Evolutionary conservation across 169 alveolate species (phyloP).

Genomic region (Ichthyophthirius multifiliis): DNA sequence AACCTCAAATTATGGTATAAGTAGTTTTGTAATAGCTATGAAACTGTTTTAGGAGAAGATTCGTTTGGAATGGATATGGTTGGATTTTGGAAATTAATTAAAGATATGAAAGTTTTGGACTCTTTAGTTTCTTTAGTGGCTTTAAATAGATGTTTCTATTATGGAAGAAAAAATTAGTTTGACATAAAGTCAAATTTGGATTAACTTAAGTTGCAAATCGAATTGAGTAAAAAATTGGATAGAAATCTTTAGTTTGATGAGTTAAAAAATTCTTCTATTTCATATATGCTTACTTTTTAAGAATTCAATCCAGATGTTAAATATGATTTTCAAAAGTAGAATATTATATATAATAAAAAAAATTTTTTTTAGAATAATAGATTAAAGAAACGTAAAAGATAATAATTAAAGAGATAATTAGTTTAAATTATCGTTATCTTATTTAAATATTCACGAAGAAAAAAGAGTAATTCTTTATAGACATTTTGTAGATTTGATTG

Average conservation of each 20-base stretch:
- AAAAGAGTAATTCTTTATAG: conserved; percentile 39
- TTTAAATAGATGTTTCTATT: conserved; percentile 38
- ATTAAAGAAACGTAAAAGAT: conserved; percentile 6
- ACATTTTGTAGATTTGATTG: conserved; percentile 52
- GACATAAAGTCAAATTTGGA: conserved; percentile 6
- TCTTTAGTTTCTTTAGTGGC: conserved; percentile 26
- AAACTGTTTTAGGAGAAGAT: conserved; percentile 60
- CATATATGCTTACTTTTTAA: neutral
- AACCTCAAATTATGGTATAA: conserved; percentile 67
- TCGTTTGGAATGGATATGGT: conserved; percentile 58
- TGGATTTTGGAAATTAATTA: conserved; percentile 61
- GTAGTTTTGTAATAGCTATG: conserved; percentile 52
- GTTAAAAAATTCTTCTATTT: conserved; percentile 10
- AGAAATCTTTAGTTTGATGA: conserved; percentile 14
- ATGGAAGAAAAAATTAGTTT: conserved; percentile 41
- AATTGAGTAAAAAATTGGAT: conserved; percentile 11
- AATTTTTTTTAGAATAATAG: neutral
- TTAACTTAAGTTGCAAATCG: conserved; percentile 18
- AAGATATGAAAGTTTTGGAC: conserved; percentile 27
- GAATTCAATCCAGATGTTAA: neutral
- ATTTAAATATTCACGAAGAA: conserved; percentile 38
- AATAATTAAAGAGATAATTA: neutral
- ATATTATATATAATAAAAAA: neutral
- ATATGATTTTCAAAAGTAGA: conserved; percentile 7
- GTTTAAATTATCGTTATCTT: neutral